Percentiles rank a stretch among this genome's conserved stretches.
phyloP scores from a whole-genome alignment of 2,329 filamentous ascomycete genomes.

The Ceratocystis ficicola region DNA sequence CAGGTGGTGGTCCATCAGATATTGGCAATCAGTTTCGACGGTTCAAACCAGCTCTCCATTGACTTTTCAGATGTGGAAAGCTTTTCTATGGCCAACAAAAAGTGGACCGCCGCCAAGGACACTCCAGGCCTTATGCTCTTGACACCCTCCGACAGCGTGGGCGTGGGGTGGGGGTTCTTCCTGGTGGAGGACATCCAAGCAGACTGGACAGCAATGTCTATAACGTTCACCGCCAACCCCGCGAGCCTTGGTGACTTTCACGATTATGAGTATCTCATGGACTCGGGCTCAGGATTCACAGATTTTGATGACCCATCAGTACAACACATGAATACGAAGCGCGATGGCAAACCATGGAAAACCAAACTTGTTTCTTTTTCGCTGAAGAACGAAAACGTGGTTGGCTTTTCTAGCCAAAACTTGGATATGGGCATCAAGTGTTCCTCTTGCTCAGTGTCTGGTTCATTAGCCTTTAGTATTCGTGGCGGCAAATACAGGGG shows the following conservation, averaged over 20 bases:
- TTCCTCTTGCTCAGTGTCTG: neutral
- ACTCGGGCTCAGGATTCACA: neutral
- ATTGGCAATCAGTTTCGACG: neutral
- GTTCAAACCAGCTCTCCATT: neutral
- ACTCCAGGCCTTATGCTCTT: neutral
- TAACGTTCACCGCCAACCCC: neutral
- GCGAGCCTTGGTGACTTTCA: neutral
- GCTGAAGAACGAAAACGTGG: constrained; percentile 2
- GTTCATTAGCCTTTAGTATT: neutral
- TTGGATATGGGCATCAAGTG: constrained; percentile 12
- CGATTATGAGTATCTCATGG: constrained; percentile 14
- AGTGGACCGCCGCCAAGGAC: neutral
- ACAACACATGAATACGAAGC: neutral
- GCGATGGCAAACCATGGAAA: constrained; percentile 4
- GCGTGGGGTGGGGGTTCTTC: neutral
- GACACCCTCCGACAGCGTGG: neutral
- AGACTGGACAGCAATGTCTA: neutral
- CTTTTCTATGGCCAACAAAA: neutral
- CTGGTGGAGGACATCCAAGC: neutral
- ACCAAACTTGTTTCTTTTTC: constrained; percentile 7
- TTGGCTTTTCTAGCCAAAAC: constrained; percentile 1
- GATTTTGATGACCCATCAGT: neutral
- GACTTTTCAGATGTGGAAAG: neutral
- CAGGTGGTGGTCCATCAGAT: neutral
- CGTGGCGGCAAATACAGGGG: constrained; percentile 3